phyloP scores from a whole-genome alignment of 2,329 filamentous ascomycete genomes.

The Diaporthe batatas region DNA sequence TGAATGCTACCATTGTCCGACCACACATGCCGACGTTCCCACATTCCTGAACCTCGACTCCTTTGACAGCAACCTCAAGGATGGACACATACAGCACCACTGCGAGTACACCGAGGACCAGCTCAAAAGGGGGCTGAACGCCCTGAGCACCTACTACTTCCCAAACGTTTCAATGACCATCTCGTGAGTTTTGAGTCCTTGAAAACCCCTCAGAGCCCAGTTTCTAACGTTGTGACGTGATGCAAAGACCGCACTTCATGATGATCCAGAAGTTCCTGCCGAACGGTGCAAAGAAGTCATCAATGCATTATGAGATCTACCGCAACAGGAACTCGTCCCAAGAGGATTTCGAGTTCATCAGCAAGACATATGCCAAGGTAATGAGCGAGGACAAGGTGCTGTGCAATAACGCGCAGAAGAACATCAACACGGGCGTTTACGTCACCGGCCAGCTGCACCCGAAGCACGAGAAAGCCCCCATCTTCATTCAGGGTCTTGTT shows the following conservation, averaged over 20 bases:
- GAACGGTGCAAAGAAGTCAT: background rate
- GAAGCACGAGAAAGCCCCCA: constrained; percentile 19
- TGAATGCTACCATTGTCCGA: constrained; percentile 62
- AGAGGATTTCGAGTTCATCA: constrained; percentile 19
- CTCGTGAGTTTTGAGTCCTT: constrained; percentile 50
- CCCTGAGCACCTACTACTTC: constrained; percentile 55
- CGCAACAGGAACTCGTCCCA: constrained; percentile 19
- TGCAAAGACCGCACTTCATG: constrained; percentile 14
- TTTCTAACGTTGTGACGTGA: constrained; percentile 1
- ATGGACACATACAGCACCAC: constrained; percentile 10
- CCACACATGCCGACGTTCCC: constrained; percentile 59
- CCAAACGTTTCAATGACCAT: constrained; percentile 55
- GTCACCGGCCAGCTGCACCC: constrained; percentile 28
- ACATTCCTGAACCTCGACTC: constrained; percentile 29
- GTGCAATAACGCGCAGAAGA: constrained; percentile 28
- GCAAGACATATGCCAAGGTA: constrained; percentile 23
- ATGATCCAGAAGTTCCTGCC: constrained; percentile 29
- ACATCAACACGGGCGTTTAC: constrained; percentile 27
- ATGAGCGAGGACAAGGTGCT: constrained; percentile 29
- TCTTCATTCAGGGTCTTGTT: constrained; percentile 18
- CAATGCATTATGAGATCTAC: constrained; percentile 26
- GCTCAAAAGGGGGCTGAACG: constrained; percentile 47
- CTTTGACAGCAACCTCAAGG: constrained; percentile 27
- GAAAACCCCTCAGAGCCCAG: too few relatives aligned
- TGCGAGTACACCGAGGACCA: constrained; percentile 51